Evolutionary conservation across 75 land plant species (phyloP).

Genomic region (Cunninghamia lanceolata): DNA sequence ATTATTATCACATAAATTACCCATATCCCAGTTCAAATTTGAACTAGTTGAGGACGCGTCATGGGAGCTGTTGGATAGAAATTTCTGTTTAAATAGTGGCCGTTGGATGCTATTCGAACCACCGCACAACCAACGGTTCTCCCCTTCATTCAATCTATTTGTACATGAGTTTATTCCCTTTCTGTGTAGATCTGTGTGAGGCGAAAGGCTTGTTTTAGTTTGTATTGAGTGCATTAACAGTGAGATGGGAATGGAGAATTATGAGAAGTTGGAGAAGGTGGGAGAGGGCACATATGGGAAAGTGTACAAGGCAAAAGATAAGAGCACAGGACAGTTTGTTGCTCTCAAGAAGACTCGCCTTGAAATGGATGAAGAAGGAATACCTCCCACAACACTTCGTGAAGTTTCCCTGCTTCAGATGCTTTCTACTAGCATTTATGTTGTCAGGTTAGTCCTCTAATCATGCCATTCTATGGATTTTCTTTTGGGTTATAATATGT

Average conservation of each 20-base stretch:
- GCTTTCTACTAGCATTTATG: conserved; percentile 74
- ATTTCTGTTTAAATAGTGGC: background rate
- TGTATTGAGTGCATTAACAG: background rate
- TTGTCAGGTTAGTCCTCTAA: conserved; percentile 33
- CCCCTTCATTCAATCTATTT: background rate
- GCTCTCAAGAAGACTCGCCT: conserved; percentile 80
- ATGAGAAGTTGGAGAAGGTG: conserved; percentile 79
- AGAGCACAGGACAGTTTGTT: conserved; percentile 63
- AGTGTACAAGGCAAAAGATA: conserved; percentile 90
- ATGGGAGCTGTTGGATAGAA: background rate
- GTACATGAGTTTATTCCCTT: background rate
- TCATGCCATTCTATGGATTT: background rate
- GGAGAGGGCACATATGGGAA: conserved; percentile 87
- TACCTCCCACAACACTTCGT: conserved; percentile 90
- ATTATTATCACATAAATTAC: background rate
- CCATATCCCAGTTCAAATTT: background rate
- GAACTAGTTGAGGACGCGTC: background rate
- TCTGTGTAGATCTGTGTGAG: background rate
- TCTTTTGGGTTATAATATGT: background rate
- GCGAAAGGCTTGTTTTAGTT: background rate
- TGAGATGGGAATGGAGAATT: conserved; percentile 50
- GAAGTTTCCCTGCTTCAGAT: conserved; percentile 84
- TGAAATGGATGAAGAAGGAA: conserved; percentile 87
- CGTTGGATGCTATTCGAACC: background rate
- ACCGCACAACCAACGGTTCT: background rate